Conservation (phyloP, 305 asterid species). For the Euphrasia arctica region DNA sequence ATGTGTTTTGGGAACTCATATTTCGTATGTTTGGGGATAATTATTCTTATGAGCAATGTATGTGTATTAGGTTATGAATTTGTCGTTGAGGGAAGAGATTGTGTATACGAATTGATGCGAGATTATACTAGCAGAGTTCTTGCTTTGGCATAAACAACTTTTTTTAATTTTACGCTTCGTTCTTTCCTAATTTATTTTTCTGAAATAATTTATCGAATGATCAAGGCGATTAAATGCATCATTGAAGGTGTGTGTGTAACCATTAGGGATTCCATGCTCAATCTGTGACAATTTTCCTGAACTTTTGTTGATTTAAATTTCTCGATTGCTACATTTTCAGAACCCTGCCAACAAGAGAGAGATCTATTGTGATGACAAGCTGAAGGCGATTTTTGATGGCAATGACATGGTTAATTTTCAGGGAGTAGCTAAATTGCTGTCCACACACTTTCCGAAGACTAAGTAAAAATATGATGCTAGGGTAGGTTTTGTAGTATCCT, state of each 20-base stretch:
- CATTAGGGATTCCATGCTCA: background rate
- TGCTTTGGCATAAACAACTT: background rate
- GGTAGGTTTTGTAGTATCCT: background rate
- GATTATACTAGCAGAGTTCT: background rate
- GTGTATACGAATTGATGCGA: no score
- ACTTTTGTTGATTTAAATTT: background rate
- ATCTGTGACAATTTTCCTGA: background rate
- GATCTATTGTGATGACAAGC: conserved; percentile 51
- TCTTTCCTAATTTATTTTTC: background rate
- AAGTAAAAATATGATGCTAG: conserved; percentile 9
- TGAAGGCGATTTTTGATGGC: conserved; percentile 57
- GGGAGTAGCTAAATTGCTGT: conserved; percentile 44
- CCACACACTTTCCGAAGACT: conserved; percentile 49
- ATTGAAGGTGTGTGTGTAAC: background rate
- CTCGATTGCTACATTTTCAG: conserved; percentile 31
- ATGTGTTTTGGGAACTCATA: background rate
- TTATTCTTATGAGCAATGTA: background rate
- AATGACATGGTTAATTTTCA: conserved; percentile 53
- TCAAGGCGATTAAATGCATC: background rate
- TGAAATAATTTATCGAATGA: background rate
- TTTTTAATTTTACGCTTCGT: background rate
- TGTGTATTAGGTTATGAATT: no score
- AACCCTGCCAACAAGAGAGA: conserved; percentile 54
- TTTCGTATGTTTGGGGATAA: no score
- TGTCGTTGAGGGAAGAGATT: no score